Conservation (phyloP, 768 basidiomycete species). For the Sistotremastrum niveocremeum region DNA sequence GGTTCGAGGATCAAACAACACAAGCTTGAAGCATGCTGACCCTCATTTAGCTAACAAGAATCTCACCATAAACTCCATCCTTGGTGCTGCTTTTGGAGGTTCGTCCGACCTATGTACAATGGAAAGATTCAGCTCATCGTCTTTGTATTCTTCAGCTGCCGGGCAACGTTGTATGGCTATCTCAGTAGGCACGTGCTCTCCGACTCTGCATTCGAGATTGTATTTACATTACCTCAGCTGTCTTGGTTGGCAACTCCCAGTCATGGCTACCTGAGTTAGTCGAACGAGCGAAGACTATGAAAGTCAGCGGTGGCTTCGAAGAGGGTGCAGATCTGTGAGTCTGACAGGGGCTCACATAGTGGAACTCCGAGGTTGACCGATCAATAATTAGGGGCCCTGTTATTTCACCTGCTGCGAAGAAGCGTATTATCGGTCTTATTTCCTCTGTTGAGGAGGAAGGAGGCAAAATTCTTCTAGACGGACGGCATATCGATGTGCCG, state of each 20-base stretch:
- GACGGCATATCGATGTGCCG: constrained; percentile 52
- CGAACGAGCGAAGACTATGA: constrained; percentile 65
- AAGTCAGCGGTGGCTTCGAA: constrained; percentile 87
- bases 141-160: constrained; percentile 37
- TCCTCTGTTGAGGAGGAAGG: constrained; percentile 46
- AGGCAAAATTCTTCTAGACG: constrained; percentile 78
- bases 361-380: neutral
- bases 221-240: constrained; percentile 11
- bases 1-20: too few relatives aligned
- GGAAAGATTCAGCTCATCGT: neutral
- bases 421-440: constrained; percentile 63
- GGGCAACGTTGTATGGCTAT: constrained; percentile 97
- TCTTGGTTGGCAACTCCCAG: constrained; percentile 65
- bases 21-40: neutral
- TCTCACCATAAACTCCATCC: constrained; percentile 77
- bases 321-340: constrained; percentile 67
- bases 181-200: constrained; percentile 50
- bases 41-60: constrained; percentile 64
- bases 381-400: constrained; percentile 24
- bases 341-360: constrained; percentile 4
- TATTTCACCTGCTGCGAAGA: constrained; percentile 62
- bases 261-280: constrained; percentile 81
- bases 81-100: constrained; percentile 84
- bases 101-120: constrained; percentile 5
- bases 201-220: neutral